Conservation (phyloP, 1,139 yeast species). For the Schwanniomyces etchellsii region DNA sequence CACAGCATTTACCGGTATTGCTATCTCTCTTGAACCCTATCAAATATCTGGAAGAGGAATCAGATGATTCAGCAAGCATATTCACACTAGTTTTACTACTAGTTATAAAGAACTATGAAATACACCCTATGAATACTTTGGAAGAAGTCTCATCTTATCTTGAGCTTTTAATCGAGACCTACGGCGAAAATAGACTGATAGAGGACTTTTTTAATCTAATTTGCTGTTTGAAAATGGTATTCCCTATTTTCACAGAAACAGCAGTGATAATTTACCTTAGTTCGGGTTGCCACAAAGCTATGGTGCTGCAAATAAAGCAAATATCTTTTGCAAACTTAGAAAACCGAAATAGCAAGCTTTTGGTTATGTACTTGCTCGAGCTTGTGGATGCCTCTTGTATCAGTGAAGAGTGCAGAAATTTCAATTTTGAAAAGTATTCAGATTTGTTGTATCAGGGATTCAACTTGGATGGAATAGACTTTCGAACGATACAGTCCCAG, state of each 20-base stretch:
- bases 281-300: slow-evolving; percentile 13
- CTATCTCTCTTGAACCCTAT: slow-evolving; percentile 12
- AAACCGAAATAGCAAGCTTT: slow-evolving; percentile 9
- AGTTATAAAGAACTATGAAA: slow-evolving; percentile 18
- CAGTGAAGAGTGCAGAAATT: slow-evolving; percentile 29
- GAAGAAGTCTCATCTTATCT: slow-evolving; percentile 19
- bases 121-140: no score
- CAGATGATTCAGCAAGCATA: slow-evolving; percentile 8
- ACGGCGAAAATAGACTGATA: slow-evolving; percentile 9
- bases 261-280: slow-evolving; percentile 16
- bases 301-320: slow-evolving; percentile 11
- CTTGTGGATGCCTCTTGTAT: slow-evolving; percentile 32
- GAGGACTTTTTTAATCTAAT: slow-evolving; percentile 17
- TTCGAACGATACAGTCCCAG: slow-evolving; percentile 19
- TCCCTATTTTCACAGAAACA: slow-evolving; percentile 21
- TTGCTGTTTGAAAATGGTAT: slow-evolving; percentile 16
- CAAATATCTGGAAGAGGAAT: slow-evolving; percentile 1
- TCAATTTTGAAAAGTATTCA: slow-evolving; percentile 24
- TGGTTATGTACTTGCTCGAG: slow-evolving; percentile 15
- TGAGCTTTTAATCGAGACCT: slow-evolving; percentile 17
- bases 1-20: slow-evolving; percentile 20
- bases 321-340: slow-evolving; percentile 4
- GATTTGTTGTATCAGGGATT: slow-evolving; percentile 20
- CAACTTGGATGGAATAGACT: slow-evolving; percentile 7
- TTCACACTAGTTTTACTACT: slow-evolving; percentile 20